A percentile compares a stretch with the other conserved stretches of the same genome.
phyloP scores from a whole-genome alignment of 805 yeast species.

The Cephaloascus albidus region DNA sequence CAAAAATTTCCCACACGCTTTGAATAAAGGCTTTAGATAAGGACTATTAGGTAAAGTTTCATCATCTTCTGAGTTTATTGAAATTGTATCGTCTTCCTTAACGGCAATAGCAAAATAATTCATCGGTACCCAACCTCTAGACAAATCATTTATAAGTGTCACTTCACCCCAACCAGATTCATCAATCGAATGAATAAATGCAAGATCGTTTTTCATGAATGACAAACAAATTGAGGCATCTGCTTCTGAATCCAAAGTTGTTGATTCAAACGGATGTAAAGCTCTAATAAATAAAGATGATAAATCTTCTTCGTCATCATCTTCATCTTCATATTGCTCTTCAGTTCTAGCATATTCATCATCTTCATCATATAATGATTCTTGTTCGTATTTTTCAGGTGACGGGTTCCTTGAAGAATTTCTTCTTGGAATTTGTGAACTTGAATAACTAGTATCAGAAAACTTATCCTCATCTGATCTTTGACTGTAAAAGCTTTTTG shows the following conservation, averaged over 20 bases:
- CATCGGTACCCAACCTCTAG: conserved; percentile 82
- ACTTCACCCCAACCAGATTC: conserved; percentile 88
- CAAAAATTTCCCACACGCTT: conserved; percentile 58
- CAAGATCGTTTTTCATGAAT: conserved; percentile 59
- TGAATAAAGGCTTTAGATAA: conserved; percentile 48
- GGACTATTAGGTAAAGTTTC: conserved; percentile 29
- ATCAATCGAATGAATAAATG: conserved; percentile 71
- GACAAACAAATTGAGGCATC: conserved; percentile 70
- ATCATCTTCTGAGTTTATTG: conserved; percentile 15
- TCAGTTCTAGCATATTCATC: background rate
- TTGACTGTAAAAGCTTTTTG: conserved; percentile 12
- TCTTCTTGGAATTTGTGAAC: background rate
- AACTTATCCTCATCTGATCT: background rate
- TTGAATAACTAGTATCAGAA: background rate
- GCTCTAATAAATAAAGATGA: conserved; percentile 49
- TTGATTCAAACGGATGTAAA: conserved; percentile 47
- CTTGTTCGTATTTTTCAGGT: background rate
- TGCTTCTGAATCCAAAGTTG: conserved; percentile 49
- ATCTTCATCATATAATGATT: background rate
- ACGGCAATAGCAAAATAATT: conserved; percentile 53
- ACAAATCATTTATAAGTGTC: conserved; percentile 50
- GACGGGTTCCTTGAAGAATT: background rate
- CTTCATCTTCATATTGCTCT: conserved; percentile 1
- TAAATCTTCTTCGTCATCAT: conserved; percentile 31
- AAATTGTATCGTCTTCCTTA: conserved; percentile 5